These are phyloP conservation scores for Neonothopanus nambi DNA, from an alignment of 1,284 basidiomycete genomes.

Conservation along the genomic window DNA sequence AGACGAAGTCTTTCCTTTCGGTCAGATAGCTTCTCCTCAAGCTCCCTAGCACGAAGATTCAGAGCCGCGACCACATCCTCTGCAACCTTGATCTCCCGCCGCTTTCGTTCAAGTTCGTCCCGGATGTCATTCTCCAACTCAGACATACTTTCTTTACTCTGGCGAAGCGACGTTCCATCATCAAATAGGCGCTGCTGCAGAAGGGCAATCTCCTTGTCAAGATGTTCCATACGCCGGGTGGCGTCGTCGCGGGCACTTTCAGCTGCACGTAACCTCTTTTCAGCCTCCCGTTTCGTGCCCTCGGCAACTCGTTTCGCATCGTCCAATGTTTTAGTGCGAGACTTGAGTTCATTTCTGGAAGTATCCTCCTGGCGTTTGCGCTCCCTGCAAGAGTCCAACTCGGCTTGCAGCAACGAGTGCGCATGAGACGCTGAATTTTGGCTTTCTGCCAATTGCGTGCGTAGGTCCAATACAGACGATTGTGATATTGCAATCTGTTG, in stretches of 20 bases:
- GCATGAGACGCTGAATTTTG: slow-evolving; percentile 62
- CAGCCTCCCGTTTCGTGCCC: slow-evolving; percentile 76
- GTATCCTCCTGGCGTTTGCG: slow-evolving; percentile 85
- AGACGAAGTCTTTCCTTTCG: slow-evolving; percentile 54
- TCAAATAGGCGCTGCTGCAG: slow-evolving; percentile 54
- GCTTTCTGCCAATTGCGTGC: slow-evolving; percentile 74
- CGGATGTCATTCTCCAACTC: slow-evolving; percentile 49
- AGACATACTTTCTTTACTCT: slow-evolving; percentile 42
- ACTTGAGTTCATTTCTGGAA: slow-evolving; percentile 75
- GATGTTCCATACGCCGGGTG: slow-evolving; percentile 60
- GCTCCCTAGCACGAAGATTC: slow-evolving; percentile 54
- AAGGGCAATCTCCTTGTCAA: slow-evolving; percentile 69
- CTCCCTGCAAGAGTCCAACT: slow-evolving; percentile 74
- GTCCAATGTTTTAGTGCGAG: slow-evolving; percentile 81
- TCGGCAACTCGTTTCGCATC: slow-evolving; percentile 87
- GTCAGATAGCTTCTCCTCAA: slow-evolving; percentile 56
- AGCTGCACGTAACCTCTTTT: slow-evolving; percentile 79
- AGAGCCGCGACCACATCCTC: slow-evolving; percentile 65
- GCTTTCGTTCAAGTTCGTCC: slow-evolving; percentile 58
- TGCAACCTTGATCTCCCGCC: slow-evolving; percentile 66
- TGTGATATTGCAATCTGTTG: slow-evolving; percentile 76
- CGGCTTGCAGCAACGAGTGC: slow-evolving; percentile 65
- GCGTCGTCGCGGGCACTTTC: slow-evolving; percentile 68
- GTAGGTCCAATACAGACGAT: slow-evolving; percentile 68
- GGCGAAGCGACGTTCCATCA: slow-evolving; percentile 53